Evolutionary conservation across 1,284 basidiomycete species (phyloP).

Genomic region (Mycena sp.): DNA sequence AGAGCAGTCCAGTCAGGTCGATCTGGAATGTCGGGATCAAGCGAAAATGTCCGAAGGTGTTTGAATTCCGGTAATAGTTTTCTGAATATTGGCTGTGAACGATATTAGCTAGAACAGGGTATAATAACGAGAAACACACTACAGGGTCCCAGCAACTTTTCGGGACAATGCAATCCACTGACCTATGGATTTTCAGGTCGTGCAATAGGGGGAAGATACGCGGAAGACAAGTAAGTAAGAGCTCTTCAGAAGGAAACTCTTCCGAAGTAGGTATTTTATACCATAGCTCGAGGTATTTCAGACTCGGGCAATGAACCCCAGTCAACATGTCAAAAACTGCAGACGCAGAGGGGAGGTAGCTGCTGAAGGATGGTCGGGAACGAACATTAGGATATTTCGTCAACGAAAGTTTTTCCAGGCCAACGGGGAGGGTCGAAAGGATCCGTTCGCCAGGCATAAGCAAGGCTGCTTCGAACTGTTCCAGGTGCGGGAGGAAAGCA

Average conservation of each 20-base stretch:
- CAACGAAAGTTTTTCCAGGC: not conserved
- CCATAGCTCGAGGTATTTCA: too few species aligned
- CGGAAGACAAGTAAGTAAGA: not conserved
- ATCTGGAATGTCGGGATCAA: too few species aligned
- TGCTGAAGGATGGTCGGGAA: too few species aligned
- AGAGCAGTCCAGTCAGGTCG: too few species aligned
- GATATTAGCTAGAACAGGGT: too few species aligned
- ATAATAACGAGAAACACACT: not conserved
- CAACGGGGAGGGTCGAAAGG: not conserved
- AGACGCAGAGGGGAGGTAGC: fast-evolving
- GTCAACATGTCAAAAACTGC: too few species aligned
- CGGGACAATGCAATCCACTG: not conserved
- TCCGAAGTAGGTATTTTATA: not conserved
- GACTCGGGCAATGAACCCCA: too few species aligned
- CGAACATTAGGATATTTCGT: slow-evolving; percentile 7
- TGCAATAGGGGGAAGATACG: not conserved
- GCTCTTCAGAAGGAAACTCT: not conserved
- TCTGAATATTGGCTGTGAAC: too few species aligned
- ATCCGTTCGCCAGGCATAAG: not conserved
- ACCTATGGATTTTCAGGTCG: not conserved
- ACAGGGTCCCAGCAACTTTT: not conserved
- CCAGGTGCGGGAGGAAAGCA: not conserved
- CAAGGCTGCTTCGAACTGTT: not conserved
- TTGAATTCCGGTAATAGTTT: too few species aligned
- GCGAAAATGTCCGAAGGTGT: too few species aligned